Evolutionary conservation across 2,329 filamentous ascomycete species (phyloP).

Genomic region (Arthrinium phaeospermum): DNA sequence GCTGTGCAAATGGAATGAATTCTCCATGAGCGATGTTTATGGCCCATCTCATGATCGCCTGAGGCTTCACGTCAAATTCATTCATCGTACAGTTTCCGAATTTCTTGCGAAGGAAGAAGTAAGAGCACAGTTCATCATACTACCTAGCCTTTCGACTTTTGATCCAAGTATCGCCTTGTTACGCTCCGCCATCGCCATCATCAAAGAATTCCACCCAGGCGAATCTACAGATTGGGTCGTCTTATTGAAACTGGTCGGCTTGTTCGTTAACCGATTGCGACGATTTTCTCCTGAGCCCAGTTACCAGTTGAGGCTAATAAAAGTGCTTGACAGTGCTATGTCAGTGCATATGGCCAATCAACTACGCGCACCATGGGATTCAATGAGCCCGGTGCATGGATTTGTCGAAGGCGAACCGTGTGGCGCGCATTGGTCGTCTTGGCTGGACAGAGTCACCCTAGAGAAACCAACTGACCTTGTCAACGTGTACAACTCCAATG

Average conservation of each 20-base stretch:
- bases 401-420: not conserved
- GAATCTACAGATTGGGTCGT: not conserved
- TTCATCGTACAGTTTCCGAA: constrained; percentile 10
- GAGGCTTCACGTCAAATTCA: not conserved
- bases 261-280: no score
- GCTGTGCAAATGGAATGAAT: not conserved
- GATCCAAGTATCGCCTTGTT: not conserved
- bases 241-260: no score
- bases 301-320: not conserved
- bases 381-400: not conserved
- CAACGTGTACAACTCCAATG: not conserved
- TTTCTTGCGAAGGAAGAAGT: no score
- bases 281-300: no score
- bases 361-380: not conserved
- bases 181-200: not conserved
- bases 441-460: not conserved
- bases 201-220: not conserved
- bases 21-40: not conserved
- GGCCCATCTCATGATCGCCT: not conserved
- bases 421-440: not conserved
- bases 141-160: no score
- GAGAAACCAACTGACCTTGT: not conserved
- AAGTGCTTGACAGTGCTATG: not conserved
- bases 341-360: not conserved
- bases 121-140: no score